phyloP scores from a whole-genome alignment of 2,329 filamentous ascomycete species.

The Epichloe brachyelytri region DNA sequence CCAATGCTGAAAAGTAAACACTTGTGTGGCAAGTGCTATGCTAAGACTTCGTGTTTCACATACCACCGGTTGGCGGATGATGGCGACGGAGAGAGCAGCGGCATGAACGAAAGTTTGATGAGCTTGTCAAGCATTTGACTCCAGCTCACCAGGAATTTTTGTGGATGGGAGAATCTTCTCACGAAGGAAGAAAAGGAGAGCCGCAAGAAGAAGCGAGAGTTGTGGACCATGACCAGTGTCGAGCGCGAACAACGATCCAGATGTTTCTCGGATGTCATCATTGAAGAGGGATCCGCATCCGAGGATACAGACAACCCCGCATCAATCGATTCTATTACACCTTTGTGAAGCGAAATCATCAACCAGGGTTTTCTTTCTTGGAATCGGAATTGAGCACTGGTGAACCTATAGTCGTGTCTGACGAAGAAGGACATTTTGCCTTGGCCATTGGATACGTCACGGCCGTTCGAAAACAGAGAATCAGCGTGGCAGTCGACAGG shows the following conservation, averaged over 20 bases:
- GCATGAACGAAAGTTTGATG: conserved; percentile 72
- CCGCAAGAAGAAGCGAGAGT: conserved; percentile 72
- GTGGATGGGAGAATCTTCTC: conserved; percentile 80
- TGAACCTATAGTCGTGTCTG: conserved; percentile 92
- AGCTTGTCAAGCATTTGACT: conserved; percentile 66
- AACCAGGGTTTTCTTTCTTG: conserved; percentile 63
- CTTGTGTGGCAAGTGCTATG: conserved; percentile 79
- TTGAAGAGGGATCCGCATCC: conserved; percentile 62
- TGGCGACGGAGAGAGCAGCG: conserved; percentile 69
- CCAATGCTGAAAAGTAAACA: conserved; percentile 74
- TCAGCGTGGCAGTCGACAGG: conserved; percentile 83
- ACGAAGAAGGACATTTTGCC: conserved; percentile 89
- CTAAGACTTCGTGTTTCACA: conserved; percentile 78
- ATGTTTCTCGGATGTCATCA: conserved; percentile 78
- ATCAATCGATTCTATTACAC: conserved; percentile 88
- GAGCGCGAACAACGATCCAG: conserved; percentile 81
- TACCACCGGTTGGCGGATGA: conserved; percentile 86
- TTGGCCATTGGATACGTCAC: conserved; percentile 86
- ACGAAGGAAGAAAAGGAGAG: conserved; percentile 91
- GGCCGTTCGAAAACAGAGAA: conserved; percentile 57
- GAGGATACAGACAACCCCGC: conserved; percentile 58
- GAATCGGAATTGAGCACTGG: conserved; percentile 81
- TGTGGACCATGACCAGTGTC: conserved; percentile 90
- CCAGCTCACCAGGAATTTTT: conserved; percentile 66
- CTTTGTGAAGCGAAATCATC: conserved; percentile 56